Conservation (phyloP, 441 rosid species). For the Gossypium schwendimanii region DNA sequence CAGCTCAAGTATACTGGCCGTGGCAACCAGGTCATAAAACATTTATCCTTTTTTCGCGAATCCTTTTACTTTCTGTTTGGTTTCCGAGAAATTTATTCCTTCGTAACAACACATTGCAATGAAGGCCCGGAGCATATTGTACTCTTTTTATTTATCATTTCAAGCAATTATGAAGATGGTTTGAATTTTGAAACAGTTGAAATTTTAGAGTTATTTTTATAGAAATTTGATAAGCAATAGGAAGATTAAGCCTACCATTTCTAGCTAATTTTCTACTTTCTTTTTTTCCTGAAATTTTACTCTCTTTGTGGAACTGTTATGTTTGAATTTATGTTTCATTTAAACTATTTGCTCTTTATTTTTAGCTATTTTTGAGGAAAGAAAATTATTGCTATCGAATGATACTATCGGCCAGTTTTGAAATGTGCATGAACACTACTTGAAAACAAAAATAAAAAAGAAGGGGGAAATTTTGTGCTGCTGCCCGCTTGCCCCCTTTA, state of each 20-base stretch:
- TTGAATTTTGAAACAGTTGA: background rate
- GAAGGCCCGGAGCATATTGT: background rate
- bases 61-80: conserved; percentile 4
- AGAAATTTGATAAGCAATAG: background rate
- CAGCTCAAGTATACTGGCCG: conserved; percentile 90
- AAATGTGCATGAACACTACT: background rate
- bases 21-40: conserved; percentile 57
- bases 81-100: conserved; percentile 3
- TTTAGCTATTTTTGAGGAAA: background rate
- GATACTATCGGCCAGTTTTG: background rate
- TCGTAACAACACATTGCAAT: background rate
- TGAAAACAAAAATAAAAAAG: background rate
- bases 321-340: background rate
- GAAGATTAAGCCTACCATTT: background rate
- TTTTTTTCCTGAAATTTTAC: background rate
- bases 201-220: background rate
- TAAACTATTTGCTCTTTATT: background rate
- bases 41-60: background rate
- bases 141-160: background rate
- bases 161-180: background rate
- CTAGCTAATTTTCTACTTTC: background rate
- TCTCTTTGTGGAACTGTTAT: background rate
- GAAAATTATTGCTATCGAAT: background rate
- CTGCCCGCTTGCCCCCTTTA: background rate
- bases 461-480: background rate